phyloP scores from a whole-genome alignment of 2,329 filamentous ascomycete species.

The Clarireedia hainanense region DNA sequence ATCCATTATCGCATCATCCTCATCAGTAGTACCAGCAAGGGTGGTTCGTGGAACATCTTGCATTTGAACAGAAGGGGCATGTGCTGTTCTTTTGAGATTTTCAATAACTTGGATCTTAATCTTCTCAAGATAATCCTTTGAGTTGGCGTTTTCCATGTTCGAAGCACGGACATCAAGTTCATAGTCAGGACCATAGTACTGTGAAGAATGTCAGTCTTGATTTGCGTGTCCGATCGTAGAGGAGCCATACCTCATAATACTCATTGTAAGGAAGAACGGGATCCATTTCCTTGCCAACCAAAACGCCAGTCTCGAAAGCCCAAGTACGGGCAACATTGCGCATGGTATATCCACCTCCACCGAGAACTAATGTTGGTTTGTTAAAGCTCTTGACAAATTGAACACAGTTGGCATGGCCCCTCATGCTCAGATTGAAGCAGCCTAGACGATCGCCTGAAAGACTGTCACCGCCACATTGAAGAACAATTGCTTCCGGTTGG shows the following conservation, averaged over 20 bases:
- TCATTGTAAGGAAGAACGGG: constrained; percentile 89
- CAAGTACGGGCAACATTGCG: constrained; percentile 94
- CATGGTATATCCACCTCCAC: constrained; percentile 94
- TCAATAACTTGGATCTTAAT: constrained; percentile 77
- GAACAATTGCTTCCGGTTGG: constrained; percentile 82
- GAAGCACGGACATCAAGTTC: constrained; percentile 82
- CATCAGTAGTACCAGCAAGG: constrained; percentile 54
- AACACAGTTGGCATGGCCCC: constrained; percentile 90
- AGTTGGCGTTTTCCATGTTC: constrained; percentile 88
- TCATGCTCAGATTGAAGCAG: constrained; percentile 97
- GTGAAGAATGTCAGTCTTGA: constrained; percentile 13
- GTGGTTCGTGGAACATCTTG: constrained; percentile 62
- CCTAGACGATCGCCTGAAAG: constrained; percentile 89
- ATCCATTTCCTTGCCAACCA: constrained; percentile 76
- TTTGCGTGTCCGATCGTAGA: constrained; percentile 34
- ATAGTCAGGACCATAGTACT: constrained; percentile 90
- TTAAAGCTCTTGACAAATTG: constrained; percentile 81
- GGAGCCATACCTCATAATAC: constrained; percentile 68
- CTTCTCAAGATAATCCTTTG: constrained; percentile 70
- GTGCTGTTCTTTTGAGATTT: constrained; percentile 78
- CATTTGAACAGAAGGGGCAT: constrained; percentile 86
- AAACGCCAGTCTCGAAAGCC: constrained; percentile 90
- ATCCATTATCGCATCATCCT: constrained; percentile 58
- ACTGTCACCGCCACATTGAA: constrained; percentile 94
- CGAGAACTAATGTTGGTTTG: constrained; percentile 83